These are phyloP conservation scores for Liriodendron chinense DNA, from an alignment of 164 flowering plant genomes.

Conservation along the genomic window DNA sequence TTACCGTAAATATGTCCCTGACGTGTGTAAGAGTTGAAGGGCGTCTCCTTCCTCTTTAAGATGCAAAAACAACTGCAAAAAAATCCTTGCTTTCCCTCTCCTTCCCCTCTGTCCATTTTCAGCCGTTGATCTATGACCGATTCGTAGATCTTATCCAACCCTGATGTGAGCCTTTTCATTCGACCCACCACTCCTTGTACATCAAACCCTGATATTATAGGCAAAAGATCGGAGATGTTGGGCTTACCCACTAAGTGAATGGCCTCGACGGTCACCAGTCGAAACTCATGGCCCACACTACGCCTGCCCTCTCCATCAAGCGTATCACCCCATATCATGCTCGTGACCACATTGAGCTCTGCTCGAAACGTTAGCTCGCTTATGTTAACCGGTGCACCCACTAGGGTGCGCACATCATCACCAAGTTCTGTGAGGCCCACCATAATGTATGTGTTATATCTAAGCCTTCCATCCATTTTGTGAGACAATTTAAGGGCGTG, in stretches of 20 bases:
- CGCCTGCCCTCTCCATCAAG: constrained; percentile 26
- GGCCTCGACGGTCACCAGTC: constrained; percentile 29
- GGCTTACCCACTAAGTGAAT: constrained; percentile 36
- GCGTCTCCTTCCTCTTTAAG: too few relatives aligned
- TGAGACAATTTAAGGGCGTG: too few relatives aligned
- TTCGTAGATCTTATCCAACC: constrained; percentile 34
- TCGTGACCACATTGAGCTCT: constrained; percentile 34
- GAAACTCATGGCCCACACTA: constrained; percentile 35
- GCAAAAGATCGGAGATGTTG: constrained; percentile 52
- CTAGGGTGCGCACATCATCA: not conserved
- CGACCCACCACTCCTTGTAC: constrained; percentile 41
- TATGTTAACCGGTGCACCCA: constrained; percentile 31
- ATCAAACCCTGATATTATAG: constrained; percentile 46
- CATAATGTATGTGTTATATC: too few relatives aligned
- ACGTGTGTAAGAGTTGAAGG: too few relatives aligned
- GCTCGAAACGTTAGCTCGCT: constrained; percentile 46
- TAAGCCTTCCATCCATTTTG: too few relatives aligned
- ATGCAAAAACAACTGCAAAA: too few relatives aligned
- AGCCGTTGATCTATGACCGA: not conserved
- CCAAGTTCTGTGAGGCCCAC: too few relatives aligned
- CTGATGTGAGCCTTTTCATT: constrained; percentile 13
- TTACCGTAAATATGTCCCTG: too few relatives aligned
- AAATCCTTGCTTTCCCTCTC: too few relatives aligned
- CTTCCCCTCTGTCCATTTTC: too few relatives aligned
- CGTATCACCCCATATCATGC: constrained; percentile 55